These are phyloP conservation scores for Pichia heedii DNA, from an alignment of 805 yeast species.

Conservation along the genomic window DNA sequence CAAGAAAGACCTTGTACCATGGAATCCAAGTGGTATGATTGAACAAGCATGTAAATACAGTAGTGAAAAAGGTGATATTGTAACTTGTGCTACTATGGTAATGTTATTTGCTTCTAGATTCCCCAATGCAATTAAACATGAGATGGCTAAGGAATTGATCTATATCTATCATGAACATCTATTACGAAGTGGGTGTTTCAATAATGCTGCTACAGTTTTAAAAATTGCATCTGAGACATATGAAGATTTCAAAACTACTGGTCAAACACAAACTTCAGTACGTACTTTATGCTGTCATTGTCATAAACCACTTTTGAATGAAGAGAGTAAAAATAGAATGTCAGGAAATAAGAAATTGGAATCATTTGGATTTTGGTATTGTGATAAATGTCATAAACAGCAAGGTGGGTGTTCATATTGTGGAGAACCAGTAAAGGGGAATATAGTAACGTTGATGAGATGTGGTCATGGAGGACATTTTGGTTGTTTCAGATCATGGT, in stretches of 20 bases:
- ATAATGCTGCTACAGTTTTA: constrained; percentile 48
- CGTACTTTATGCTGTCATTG: constrained; percentile 58
- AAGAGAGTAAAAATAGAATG: constrained; percentile 35
- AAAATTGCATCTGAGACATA: constrained; percentile 28
- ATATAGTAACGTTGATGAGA: constrained; percentile 46
- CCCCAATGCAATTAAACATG: constrained; percentile 22
- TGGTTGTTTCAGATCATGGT: constrained; percentile 74
- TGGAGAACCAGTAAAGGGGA: constrained; percentile 65
- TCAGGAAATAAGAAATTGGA: constrained; percentile 12
- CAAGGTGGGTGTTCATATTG: constrained; percentile 73
- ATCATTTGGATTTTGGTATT: constrained; percentile 73
- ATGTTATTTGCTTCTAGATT: constrained; percentile 41
- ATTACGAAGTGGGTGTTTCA: constrained; percentile 41
- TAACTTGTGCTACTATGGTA: constrained; percentile 49
- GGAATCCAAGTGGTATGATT: constrained; percentile 47
- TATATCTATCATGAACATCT: constrained; percentile 46
- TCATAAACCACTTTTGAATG: constrained; percentile 50
- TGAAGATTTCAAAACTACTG: constrained; percentile 27
- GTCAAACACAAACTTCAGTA: constrained; percentile 33
- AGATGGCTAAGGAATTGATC: constrained; percentile 46
- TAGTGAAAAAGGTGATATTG: constrained; percentile 52
- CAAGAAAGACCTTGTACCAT: constrained; percentile 32
- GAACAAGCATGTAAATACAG: constrained; percentile 46
- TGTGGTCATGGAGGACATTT: constrained; percentile 91
- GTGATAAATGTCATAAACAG: constrained; percentile 55